Conservation (phyloP, 2,329 filamentous ascomycete species). For the Lachnellula occidentalis region DNA sequence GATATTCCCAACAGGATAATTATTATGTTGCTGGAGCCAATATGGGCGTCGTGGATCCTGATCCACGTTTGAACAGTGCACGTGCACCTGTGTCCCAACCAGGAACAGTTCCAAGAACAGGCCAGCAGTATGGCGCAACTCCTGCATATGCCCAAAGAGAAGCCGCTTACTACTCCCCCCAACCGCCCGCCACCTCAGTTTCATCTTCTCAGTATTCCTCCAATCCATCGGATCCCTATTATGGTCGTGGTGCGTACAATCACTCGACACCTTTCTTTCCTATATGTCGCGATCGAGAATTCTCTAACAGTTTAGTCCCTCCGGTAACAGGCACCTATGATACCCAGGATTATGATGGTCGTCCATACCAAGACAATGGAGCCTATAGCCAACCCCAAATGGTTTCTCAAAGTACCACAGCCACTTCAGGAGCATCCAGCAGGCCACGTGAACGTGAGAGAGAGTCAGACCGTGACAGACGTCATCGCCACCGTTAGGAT, state of each 20-base stretch:
- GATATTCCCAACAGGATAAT: slow-evolving; percentile 11
- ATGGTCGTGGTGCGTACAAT: slow-evolving; percentile 55
- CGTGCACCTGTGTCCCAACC: slow-evolving; percentile 1
- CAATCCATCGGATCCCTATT: slow-evolving; percentile 48
- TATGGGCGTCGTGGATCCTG: slow-evolving; percentile 6
- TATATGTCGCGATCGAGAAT: slow-evolving; percentile 16
- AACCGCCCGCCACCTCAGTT: slow-evolving; percentile 26
- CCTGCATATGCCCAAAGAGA: slow-evolving; percentile 5
- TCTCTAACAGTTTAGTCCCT: slow-evolving; percentile 31
- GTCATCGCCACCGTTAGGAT: slow-evolving; percentile 18
- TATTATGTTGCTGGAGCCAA: slow-evolving; percentile 28
- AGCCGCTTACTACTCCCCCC: slow-evolving; percentile 19
- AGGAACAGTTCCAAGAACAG: background rate
- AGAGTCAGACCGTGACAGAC: slow-evolving; percentile 18
- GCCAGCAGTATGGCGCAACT: background rate
- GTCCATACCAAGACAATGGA: slow-evolving; percentile 18
- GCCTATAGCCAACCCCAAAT: slow-evolving; percentile 21
- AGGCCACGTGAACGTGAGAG: slow-evolving; percentile 23
- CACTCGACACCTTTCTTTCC: slow-evolving; percentile 19
- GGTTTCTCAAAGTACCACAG: slow-evolving; percentile 20
- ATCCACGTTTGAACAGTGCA: background rate
- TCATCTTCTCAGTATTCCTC: slow-evolving; percentile 33
- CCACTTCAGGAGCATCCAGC: slow-evolving; percentile 21
- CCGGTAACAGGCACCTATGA: slow-evolving; percentile 24
- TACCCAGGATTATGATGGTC: slow-evolving; percentile 16